phyloP scores from a whole-genome alignment of 331 rosid genomes.

The Malus hybrid region DNA sequence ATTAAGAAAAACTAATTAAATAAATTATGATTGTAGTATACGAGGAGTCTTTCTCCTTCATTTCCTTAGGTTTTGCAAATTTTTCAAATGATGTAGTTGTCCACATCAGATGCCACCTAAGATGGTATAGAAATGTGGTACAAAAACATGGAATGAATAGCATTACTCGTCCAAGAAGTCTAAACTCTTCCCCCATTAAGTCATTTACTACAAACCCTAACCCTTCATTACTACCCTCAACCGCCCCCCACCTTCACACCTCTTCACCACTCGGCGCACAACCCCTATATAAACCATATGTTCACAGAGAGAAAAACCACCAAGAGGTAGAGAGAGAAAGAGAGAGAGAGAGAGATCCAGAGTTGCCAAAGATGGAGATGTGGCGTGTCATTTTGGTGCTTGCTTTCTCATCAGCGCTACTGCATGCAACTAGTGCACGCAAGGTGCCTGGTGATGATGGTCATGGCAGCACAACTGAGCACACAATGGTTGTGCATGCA shows the following conservation, averaged over 20 bases:
- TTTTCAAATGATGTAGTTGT: too few species aligned
- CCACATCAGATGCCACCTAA: too few species aligned
- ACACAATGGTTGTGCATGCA: constrained; percentile 25
- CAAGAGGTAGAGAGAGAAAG: neutral
- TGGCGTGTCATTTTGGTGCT: constrained; percentile 24
- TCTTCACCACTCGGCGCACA: constrained; percentile 4
- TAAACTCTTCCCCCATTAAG: neutral
- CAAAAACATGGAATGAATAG: too few species aligned
- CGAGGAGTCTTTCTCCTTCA: too few species aligned
- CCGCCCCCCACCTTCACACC: constrained; percentile 24
- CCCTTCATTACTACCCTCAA: constrained; percentile 37
- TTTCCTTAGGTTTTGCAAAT: too few species aligned
- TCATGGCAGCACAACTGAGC: constrained; percentile 5
- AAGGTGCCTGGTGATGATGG: constrained; percentile 18
- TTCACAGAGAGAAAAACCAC: neutral
- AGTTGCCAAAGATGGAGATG: constrained; percentile 29
- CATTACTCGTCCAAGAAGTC: neutral
- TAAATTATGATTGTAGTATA: too few species aligned
- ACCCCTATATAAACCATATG: neutral
- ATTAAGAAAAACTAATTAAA: too few species aligned
- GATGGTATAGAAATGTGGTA: too few species aligned
- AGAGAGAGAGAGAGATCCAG: neutral
- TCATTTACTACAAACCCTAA: constrained; percentile 17
- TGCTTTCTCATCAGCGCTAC: constrained; percentile 15
- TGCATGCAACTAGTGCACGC: constrained; percentile 51